Base-by-base conservation (phyloP, 805 yeast genomes). In the Hanseniaspora singularis region DNA sequence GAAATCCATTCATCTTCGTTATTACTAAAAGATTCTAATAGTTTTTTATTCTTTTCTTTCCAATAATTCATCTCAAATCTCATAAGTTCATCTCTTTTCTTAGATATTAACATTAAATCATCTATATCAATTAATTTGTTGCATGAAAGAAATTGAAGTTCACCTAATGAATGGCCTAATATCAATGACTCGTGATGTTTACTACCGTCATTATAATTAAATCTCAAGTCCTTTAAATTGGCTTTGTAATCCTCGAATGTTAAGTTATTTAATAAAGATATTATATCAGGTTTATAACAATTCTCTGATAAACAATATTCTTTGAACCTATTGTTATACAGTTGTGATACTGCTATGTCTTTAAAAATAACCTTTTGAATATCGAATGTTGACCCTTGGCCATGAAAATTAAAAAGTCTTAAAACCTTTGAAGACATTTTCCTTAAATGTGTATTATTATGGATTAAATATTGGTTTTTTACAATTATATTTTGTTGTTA, bases 141-240 rank as follows among this genome's bases (percentile, higher is more conserved):
- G 36, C 61, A 60, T 40, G 56, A 52, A 28, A 63, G 38, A 49
- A 59, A 55, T 31, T 40, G 45, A 33, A 63, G 43, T 49, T 63
- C 66, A 15, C 66, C 66, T 30, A 63, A 47, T 10, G 66, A 63
- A 44, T 63, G 66, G 1, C 64, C 66, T 40, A 61, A 42, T n/a
- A 60, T 50, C 22, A 46, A 31, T 23, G 36, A 22, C 24, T 41
- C 16, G 20, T 16, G 23, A 24, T 15, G 5, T 10, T 14, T 12
- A 11, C 22, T 40, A 5, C 20, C 23, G 22, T n/a, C 30, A 3
- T 31, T 12, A 3, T 23, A 27, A 3, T 23, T 38, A 4, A 10
- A 9, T 15, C 19, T 20, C 27, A 27, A 40, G 22, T 33, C 39
- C 7, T 42, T 16, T 15, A 7, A 28, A n/a, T 16, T 22, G 18